A percentile compares a stretch with the other conserved stretches of the same genome.
These are phyloP conservation scores for Leishmania amazonensis DNA, from an alignment of 208 protist species.

Conservation along the genomic window DNA sequence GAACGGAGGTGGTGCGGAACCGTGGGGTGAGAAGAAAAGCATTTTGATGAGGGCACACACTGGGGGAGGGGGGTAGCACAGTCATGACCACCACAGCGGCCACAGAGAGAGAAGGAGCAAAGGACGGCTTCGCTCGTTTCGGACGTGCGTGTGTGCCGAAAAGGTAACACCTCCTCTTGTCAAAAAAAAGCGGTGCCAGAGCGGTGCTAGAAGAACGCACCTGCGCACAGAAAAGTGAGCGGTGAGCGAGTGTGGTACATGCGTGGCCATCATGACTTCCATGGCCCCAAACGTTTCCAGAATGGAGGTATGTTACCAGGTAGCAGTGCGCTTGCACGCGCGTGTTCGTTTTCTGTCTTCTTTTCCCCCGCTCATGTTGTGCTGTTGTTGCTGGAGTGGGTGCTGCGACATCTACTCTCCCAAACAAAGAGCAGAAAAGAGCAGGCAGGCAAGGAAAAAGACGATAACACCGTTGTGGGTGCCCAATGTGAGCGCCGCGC, in stretches of 20 bases:
- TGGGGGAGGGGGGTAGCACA: neutral
- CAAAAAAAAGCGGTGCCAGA: no score
- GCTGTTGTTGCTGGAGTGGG: neutral
- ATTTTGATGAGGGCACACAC: neutral
- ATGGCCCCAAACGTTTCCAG: neutral
- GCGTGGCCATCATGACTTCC: neutral
- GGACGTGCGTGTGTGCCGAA: neutral
- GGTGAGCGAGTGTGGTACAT: neutral
- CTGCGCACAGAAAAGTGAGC: neutral
- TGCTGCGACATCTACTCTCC: neutral
- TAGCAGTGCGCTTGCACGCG: neutral
- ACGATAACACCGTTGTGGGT: neutral
- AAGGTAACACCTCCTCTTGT: neutral
- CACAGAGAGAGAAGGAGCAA: conserved; percentile 1
- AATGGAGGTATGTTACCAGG: no score
- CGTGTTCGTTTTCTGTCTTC: neutral
- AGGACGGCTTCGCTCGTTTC: neutral
- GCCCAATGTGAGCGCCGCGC: neutral
- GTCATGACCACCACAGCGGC: neutral
- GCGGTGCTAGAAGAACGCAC: neutral
- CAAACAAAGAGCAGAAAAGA: conserved; percentile 3
- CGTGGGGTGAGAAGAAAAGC: neutral
- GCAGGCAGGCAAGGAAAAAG: conserved; percentile 10
- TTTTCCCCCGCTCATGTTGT: neutral
- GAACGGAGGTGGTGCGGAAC: neutral